Conservation (phyloP, 176 grass and related monocot species). For the Cocos nucifera region DNA sequence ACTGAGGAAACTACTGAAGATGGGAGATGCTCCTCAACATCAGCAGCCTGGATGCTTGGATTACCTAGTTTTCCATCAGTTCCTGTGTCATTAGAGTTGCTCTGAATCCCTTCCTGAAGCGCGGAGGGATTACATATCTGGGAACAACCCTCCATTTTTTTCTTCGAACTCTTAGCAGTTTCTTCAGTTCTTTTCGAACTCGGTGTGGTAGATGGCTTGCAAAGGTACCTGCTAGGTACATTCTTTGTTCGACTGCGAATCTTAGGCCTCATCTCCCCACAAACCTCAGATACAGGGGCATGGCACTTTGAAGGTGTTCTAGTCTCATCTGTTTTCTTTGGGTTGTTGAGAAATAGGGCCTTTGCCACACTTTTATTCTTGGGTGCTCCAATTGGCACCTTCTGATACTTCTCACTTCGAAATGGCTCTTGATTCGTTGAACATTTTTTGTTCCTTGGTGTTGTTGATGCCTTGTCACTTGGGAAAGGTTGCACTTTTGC, state of each 20-base stretch:
- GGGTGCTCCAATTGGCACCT: slow-evolving; percentile 11
- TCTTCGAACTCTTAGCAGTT: slow-evolving; percentile 1
- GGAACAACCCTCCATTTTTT: slow-evolving; percentile 26
- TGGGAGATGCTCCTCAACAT: slow-evolving; percentile 7
- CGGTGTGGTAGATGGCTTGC: slow-evolving; percentile 6
- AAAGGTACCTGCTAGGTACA: slow-evolving; percentile 78
- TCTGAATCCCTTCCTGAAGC: not conserved
- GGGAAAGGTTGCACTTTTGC: slow-evolving; percentile 6
- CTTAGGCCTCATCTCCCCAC: slow-evolving; percentile 39
- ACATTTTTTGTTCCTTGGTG: slow-evolving; percentile 26
- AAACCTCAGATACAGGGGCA: slow-evolving; percentile 24
- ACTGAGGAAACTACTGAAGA: not conserved
- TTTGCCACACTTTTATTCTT: slow-evolving; percentile 32
- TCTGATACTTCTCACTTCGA: slow-evolving; percentile 38
- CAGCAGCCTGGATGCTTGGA: not conserved
- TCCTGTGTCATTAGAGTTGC: not conserved
- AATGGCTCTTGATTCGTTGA: slow-evolving; percentile 30
- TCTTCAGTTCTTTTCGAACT: slow-evolving; percentile 24
- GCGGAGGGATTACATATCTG: slow-evolving; percentile 8
- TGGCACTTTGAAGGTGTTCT: slow-evolving; percentile 26
- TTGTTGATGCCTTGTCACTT: slow-evolving; percentile 40
- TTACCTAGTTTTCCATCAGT: not conserved
- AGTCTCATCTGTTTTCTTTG: slow-evolving; percentile 25
- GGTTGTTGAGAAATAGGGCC: slow-evolving; percentile 31
- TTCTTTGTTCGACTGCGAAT: slow-evolving; percentile 23